A percentile compares a stretch with the other conserved stretches of the same genome.
phyloP scores from a whole-genome alignment of 2,329 filamentous ascomycete species.

The Endothia cerciana region DNA sequence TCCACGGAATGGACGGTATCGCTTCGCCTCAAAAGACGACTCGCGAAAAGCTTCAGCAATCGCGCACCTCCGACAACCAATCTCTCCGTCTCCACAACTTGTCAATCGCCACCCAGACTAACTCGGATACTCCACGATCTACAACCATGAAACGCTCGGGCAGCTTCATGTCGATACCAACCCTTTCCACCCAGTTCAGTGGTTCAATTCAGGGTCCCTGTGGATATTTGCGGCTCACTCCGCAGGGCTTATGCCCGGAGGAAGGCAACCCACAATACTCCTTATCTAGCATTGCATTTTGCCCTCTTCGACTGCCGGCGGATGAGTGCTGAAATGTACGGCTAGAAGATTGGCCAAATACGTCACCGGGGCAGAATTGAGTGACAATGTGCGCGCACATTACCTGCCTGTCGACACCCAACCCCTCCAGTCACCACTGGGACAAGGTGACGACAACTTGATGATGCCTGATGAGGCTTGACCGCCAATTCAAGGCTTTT shows the following conservation, averaged over 20 bases:
- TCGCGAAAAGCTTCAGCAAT: neutral
- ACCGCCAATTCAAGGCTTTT: neutral
- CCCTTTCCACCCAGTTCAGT: too few species aligned
- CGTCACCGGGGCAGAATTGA: neutral
- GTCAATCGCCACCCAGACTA: neutral
- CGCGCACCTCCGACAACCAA: neutral
- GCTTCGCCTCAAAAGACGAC: neutral
- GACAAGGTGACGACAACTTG: neutral
- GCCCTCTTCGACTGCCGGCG: too few species aligned
- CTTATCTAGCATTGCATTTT: too few species aligned
- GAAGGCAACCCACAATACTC: too few species aligned
- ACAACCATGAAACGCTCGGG: neutral
- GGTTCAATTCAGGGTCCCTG: too few species aligned
- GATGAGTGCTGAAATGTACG: too few species aligned
- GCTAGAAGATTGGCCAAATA: too few species aligned
- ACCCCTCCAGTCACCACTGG: neutral
- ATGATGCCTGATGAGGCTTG: neutral
- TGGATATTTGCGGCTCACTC: too few species aligned
- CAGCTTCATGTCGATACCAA: neutral
- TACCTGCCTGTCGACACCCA: neutral
- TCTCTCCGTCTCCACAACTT: conserved; percentile 8
- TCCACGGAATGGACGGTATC: neutral
- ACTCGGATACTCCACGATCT: conserved; percentile 11
- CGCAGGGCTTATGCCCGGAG: too few species aligned
- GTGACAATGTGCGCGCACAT: neutral